Base-by-base conservation (phyloP, 768 basidiomycete species). In the Tubosaeta sp. region DNA sequence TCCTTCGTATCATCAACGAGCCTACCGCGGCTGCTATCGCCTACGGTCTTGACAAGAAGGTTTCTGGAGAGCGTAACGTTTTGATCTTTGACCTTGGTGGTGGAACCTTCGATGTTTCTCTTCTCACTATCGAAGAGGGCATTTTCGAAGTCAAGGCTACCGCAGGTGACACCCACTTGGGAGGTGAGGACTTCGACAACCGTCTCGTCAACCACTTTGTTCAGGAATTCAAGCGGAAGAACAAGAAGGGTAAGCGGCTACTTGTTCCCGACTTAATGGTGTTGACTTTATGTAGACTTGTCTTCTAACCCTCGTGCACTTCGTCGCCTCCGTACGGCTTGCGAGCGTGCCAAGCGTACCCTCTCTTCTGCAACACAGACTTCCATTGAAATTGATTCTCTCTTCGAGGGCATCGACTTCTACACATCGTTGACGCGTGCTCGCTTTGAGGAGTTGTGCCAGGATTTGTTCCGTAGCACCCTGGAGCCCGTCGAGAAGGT, bases 121-220 rank as follows among this genome's bases (percentile, higher is more conserved):
- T 97, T 51, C 75, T 97, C 54, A 94, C 91, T 52, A 95, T 96
- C 56, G 92, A 94, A 69, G 94, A 94, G 72, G 94, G 94, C 72
- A 94, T 96, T 71, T 95, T 96, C 74, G 94, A 94, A 69, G 94
- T 97, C 72, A 91, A 94, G 81, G 93, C 94, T 50, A 96, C 94
- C 51, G 94, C 94, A 48, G 94, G 94, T 80, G 94, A 96, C 75
- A 96, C 94, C 48, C 94, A 97, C 71, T 82, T 97, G 72, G 94
- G 94, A 73, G 94, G 94, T 73, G 94, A 96, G 70, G 94, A 97
- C 72, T 97, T 97, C 60, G 94, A 97, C 71, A 95, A 95, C 77
- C 86, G 93, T 59, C 90, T 97, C 60, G 92, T 97, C 70, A 93
- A 91, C 73, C 91, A 94, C 80, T 94, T 96, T 66, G 86, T 87